Base-by-base conservation (phyloP, 768 basidiomycete species). In the Lactarius vividus region DNA sequence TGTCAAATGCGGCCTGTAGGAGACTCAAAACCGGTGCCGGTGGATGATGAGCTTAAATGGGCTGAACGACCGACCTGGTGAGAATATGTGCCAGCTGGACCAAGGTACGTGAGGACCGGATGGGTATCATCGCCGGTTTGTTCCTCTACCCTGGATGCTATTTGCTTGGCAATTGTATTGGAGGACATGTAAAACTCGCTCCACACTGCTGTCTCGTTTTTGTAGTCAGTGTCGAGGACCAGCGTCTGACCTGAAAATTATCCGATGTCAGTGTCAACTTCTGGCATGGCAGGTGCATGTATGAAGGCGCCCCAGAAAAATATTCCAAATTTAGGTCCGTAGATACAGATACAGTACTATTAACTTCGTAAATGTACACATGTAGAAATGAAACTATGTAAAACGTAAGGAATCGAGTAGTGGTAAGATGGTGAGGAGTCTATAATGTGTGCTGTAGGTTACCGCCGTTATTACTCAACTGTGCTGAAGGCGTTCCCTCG, bases 71-170 rank as follows among this genome's bases (percentile, higher is more conserved):
- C 55, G 52, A 82, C 84, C 77, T 86, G 87, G 68, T 91, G 88
- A 31, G 88, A 83, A 73, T 89, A 89, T 40, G 89, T 91, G 35
- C 89, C 89, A 54, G 81, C 76, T 33, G 89, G 89, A 9, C 89
- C 89, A 49, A 91, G 77, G 72, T 85, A 83, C 58, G 84, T 83
- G 26, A 91, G 61, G 64, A 70, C 66, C 15, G 69, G 58, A 55
- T 16, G 33, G n/a, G 31, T 35, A 33, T n/a, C n/a, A 39, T 57
- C 49, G 60, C n/a, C n/a, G 0, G 33, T 53, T 28, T 20, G 29
- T 6, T 15, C 46, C 29, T 20, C 16, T 40, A 9, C 40, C 15
- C 23, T 4, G 39, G 20, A 4, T n/a, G 29, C n/a, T 46, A 42
- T 57, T 28, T 18, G 44, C 44, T 31, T 28, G 20, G 33, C 15